A percentile compares a stretch with the other conserved stretches of the same genome.
These are phyloP conservation scores for Crepidotus variabilis DNA, from an alignment of 768 basidiomycete species.

Conservation along the genomic window DNA sequence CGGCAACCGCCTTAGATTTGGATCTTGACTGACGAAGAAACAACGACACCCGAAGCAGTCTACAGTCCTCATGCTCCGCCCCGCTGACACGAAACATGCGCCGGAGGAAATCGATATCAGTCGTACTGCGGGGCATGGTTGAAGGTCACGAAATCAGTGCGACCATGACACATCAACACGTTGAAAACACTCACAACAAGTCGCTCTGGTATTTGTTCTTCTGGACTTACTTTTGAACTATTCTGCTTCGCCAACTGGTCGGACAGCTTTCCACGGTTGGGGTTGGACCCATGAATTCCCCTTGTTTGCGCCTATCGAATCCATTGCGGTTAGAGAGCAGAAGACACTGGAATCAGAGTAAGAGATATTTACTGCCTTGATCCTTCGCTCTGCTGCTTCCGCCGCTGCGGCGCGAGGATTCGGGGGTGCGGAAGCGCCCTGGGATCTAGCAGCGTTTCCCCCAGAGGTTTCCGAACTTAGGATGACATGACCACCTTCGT, in stretches of 20 bases:
- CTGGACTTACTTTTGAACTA: conserved; percentile 28
- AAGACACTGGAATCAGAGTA: conserved; percentile 15
- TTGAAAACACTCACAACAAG: conserved; percentile 35
- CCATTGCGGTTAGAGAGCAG: conserved; percentile 10
- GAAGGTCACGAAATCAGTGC: conserved; percentile 3
- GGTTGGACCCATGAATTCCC: conserved; percentile 40
- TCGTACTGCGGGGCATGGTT: conserved; percentile 30
- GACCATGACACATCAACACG: conserved; percentile 1
- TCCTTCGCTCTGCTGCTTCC: conserved; percentile 59
- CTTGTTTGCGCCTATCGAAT: conserved; percentile 36
- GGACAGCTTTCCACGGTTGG: conserved; percentile 45
- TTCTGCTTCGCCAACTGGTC: conserved; percentile 36
- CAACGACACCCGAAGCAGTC: not conserved
- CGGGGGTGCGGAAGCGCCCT: conserved; percentile 16
- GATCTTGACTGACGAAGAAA: not conserved
- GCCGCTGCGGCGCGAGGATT: conserved; percentile 55
- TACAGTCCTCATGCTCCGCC: conserved; percentile 6
- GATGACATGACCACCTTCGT: conserved; percentile 47
- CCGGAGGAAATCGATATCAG: conserved; percentile 15
- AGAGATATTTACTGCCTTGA: conserved; percentile 45
- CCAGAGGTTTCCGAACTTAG: conserved; percentile 34
- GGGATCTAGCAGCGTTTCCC: conserved; percentile 25
- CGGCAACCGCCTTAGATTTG: not conserved
- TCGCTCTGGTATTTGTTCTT: conserved; percentile 31
- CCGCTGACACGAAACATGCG: not conserved